phyloP scores from a whole-genome alignment of 1,139 yeast genomes.

The Pichia norvegensis region DNA sequence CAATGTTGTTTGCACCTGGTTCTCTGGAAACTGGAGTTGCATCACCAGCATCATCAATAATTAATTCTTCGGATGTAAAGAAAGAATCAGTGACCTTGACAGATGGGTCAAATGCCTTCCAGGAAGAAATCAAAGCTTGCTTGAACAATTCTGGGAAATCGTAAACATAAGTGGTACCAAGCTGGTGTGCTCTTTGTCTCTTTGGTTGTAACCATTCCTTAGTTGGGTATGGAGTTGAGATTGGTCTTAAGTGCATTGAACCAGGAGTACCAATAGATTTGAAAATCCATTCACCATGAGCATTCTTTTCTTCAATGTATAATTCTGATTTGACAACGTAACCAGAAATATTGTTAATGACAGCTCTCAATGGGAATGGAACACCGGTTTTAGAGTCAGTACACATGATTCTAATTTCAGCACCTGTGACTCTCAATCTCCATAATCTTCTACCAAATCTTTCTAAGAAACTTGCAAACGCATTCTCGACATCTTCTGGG shows the following conservation, averaged over 20 bases:
- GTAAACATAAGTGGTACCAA: conserved; percentile 97
- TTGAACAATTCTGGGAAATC: conserved; percentile 98
- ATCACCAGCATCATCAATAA: conserved; percentile 68
- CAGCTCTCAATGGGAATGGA: conserved; percentile 93
- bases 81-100: conserved; percentile 67
- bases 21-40: conserved; percentile 88
- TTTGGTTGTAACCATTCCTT: conserved; percentile 97
- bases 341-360: conserved; percentile 93
- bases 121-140: conserved; percentile 77
- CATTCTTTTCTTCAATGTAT: conserved; percentile 87
- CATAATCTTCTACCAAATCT: conserved; percentile 95
- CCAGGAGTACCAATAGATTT: conserved; percentile 93
- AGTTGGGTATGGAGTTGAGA: conserved; percentile 93
- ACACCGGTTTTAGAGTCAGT: conserved; percentile 81
- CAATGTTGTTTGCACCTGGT: conserved; percentile 90
- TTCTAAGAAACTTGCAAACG: conserved; percentile 95
- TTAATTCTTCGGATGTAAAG: conserved; percentile 73
- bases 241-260: conserved; percentile 92
- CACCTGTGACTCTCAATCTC: conserved; percentile 94
- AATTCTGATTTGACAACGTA: conserved; percentile 93
- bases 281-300: conserved; percentile 93
- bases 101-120: conserved; percentile 59
- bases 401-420: conserved; percentile 93
- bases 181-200: conserved; percentile 94
- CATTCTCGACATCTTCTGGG: conserved; percentile 94